A percentile compares a stretch with the other conserved stretches of the same genome.
Evolutionary conservation across 768 basidiomycete genomes (phyloP).

Genomic region (Auriculariales sp.): DNA sequence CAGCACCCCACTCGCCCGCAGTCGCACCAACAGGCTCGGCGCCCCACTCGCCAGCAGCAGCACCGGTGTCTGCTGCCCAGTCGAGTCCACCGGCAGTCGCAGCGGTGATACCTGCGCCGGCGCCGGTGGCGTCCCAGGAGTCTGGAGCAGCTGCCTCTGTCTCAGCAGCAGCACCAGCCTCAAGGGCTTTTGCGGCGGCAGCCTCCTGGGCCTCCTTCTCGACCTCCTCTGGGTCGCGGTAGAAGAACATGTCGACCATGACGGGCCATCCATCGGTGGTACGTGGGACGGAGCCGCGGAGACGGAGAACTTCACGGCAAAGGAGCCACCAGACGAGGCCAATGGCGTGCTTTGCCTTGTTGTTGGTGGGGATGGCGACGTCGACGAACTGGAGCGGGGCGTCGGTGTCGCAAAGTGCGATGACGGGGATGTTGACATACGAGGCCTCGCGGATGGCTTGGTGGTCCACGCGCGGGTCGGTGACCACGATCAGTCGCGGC

Average conservation of each 20-base stretch:
- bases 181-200: slow-evolving; percentile 62
- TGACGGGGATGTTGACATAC: slow-evolving; percentile 99
- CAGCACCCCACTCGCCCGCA: slow-evolving; percentile 24
- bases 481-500: slow-evolving; percentile 94
- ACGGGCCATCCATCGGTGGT: slow-evolving; percentile 90
- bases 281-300: slow-evolving; percentile 87
- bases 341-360: slow-evolving; percentile 95
- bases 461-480: slow-evolving; percentile 98
- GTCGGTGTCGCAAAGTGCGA: slow-evolving; percentile 97
- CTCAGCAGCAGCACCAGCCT: slow-evolving; percentile 36
- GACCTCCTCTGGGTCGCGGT: slow-evolving; percentile 98
- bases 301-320: slow-evolving; percentile 90
- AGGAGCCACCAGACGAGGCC: slow-evolving; percentile 98
- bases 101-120: slow-evolving; percentile 65
- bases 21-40: slow-evolving; percentile 51
- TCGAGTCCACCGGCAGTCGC: slow-evolving; percentile 66
- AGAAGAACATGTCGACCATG: slow-evolving; percentile 99
- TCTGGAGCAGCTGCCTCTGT: slow-evolving; percentile 31
- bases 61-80: slow-evolving; percentile 60
- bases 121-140: slow-evolving; percentile 68
- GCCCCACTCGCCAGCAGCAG: slow-evolving; percentile 61
- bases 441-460: slow-evolving; percentile 99
- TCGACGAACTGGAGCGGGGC: slow-evolving; percentile 96
- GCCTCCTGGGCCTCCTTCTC: slow-evolving; percentile 96
- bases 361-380: slow-evolving; percentile 97